Evolutionary conservation across 1,284 basidiomycete genomes (phyloP).

Genomic region (Puccinia novopanici): DNA sequence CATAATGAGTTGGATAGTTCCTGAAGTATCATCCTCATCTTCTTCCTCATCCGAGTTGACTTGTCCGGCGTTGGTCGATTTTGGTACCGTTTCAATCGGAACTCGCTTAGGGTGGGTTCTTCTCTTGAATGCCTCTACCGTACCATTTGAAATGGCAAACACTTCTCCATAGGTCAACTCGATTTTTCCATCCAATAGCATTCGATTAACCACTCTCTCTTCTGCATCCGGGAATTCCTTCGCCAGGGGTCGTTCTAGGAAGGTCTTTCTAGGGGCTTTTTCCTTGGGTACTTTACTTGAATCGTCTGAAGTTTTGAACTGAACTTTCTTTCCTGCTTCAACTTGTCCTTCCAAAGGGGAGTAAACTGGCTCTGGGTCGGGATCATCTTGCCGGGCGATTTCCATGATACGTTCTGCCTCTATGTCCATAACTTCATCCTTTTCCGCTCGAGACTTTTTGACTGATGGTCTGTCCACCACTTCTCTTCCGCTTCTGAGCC

Average conservation of each 20-base stretch:
- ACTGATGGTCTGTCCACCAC: neutral
- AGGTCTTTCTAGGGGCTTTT: slow-evolving; percentile 8
- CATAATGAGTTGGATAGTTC: too few relatives aligned
- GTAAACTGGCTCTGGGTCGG: neutral
- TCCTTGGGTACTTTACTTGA: neutral
- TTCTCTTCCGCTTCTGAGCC: neutral
- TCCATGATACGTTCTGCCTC: neutral
- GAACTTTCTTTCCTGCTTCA: neutral
- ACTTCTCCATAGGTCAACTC: slow-evolving; percentile 7
- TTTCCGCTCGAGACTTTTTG: neutral
- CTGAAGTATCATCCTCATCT: too few relatives aligned
- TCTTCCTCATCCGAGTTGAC: too few relatives aligned
- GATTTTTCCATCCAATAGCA: neutral
- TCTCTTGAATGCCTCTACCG: neutral
- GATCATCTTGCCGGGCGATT: neutral
- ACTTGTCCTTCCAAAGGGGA: neutral
- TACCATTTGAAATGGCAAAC: neutral
- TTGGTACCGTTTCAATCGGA: too few relatives aligned
- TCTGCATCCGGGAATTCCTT: neutral
- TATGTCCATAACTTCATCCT: too few relatives aligned
- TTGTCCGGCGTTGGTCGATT: too few relatives aligned
- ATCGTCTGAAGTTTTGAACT: neutral
- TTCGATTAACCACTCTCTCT: neutral
- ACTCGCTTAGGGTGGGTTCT: neutral
- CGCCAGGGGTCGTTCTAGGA: neutral